Base-by-base conservation (phyloP, 495 filamentous ascomycete species). In the Annulohypoxylon bovei region DNA sequence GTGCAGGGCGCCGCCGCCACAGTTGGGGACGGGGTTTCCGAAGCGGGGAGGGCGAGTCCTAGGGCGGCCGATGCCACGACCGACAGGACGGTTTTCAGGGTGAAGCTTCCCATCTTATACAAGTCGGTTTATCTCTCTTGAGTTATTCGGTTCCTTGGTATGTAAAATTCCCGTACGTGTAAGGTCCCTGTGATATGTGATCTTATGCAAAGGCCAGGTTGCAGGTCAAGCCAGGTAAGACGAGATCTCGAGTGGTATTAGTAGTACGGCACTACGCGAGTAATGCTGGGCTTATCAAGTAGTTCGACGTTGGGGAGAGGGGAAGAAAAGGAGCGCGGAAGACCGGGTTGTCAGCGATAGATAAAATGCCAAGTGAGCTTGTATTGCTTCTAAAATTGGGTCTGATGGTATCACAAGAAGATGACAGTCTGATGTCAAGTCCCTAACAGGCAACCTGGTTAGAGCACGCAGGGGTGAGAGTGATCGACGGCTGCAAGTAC, bases 311-410 rank as follows among this genome's bases (percentile, higher is more conserved):
- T 39, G 32, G 6, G 16, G 47, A n/a, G 18, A 55, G 14, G 30
- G 49, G 61, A 28, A 22, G 56, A 22, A 25, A 9, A 59, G 18
- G 39, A 58, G 11, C 14, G 22, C 12, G 44, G 40, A 20, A 6
- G 56, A 6, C 25, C 30, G 44, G 57, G 28, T n/a, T 20, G 58
- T 67, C 20, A 40, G 50, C 7, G 44, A 47, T 59, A 67, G 68
- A 62, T 63, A 71, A 58, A 52, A 33, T 35, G 37, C 42, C 57
- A 37, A 66, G 57, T 55, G 56, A 49, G 25, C 32, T 25, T 37
- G 53, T 39, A 23, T 50, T 44, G 40, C 28, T 67, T 71, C 68
- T 67, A 71, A 63, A 71, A 59, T 52, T 62, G 63, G 63, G 18
- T 20, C 49, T 55, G 33, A 70, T 54, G 53, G 67, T 60, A 52